Evolutionary conservation across 495 filamentous ascomycete genomes (phyloP).

Genomic region (Entonaema liquescens): DNA sequence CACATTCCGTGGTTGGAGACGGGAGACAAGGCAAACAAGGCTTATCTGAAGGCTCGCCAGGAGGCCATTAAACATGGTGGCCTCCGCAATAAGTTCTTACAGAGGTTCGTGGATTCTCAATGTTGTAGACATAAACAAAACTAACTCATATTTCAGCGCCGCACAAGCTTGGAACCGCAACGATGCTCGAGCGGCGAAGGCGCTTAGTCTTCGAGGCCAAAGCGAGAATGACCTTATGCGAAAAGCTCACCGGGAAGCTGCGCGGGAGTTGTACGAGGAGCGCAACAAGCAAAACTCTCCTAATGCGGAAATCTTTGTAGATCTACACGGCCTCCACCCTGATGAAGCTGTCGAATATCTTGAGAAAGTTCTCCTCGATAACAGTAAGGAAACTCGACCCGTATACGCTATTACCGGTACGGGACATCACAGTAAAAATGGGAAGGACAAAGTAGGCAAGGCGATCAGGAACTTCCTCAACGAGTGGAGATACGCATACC

Average conservation of each 20-base stretch:
- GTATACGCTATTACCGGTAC: slow-evolving; percentile 97
- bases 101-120: slow-evolving; percentile 68
- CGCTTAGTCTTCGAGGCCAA: slow-evolving; percentile 90
- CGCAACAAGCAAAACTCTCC: slow-evolving; percentile 76
- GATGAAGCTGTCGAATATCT: slow-evolving; percentile 97
- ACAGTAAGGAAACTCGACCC: slow-evolving; percentile 73
- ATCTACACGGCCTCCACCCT: slow-evolving; percentile 94
- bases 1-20: slow-evolving; percentile 98
- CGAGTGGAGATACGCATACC: slow-evolving; percentile 94
- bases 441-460: slow-evolving; percentile 98
- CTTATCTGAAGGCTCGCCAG: slow-evolving; percentile 91
- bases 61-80: slow-evolving; percentile 97
- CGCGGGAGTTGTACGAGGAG: slow-evolving; percentile 89
- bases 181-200: slow-evolving; percentile 95
- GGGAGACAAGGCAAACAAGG: slow-evolving; percentile 86
- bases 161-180: slow-evolving; percentile 99
- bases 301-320: slow-evolving; percentile 84
- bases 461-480: slow-evolving; percentile 89
- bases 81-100: slow-evolving; percentile 94
- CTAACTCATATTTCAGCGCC: slow-evolving; percentile 66
- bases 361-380: slow-evolving; percentile 83
- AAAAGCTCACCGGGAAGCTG: slow-evolving; percentile 95
- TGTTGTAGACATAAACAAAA: neutral
- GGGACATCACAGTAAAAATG: slow-evolving; percentile 97
- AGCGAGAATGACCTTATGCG: slow-evolving; percentile 97